Conservation (phyloP, 768 basidiomycete genomes). For the Coprinellus micaceus region DNA sequence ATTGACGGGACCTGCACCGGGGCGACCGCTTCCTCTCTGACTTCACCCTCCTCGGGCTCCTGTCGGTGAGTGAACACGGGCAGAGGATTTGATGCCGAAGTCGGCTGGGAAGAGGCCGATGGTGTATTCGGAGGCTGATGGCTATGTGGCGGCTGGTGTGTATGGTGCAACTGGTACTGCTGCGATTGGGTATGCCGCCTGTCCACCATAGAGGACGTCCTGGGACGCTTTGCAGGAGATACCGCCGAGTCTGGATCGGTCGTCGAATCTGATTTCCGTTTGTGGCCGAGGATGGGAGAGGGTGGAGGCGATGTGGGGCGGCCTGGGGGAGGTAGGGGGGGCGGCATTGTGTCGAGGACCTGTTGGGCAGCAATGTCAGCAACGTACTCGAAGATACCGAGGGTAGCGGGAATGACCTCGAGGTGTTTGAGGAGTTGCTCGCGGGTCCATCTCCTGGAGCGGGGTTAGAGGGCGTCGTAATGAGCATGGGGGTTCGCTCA, state of each 20-base stretch:
- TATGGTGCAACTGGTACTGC: conserved; percentile 22
- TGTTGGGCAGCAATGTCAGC: conserved; percentile 45
- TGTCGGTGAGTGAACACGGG: conserved; percentile 26
- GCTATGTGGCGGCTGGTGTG: conserved; percentile 21
- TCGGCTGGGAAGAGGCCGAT: conserved; percentile 19
- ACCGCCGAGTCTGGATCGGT: conserved; percentile 32
- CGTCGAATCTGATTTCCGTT: conserved; percentile 44
- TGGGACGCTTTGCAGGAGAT: conserved; percentile 38
- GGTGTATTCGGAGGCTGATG: conserved; percentile 24
- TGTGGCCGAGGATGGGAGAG: conserved; percentile 43
- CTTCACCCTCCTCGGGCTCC: conserved; percentile 56
- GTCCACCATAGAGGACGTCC: conserved; percentile 32
- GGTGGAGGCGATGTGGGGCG: conserved; percentile 48
- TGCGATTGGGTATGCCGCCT: conserved; percentile 22
- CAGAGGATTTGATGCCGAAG: conserved; percentile 20
- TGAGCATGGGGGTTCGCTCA: conserved; percentile 18
- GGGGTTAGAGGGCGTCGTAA: conserved; percentile 18
- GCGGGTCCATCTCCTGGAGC: conserved; percentile 45
- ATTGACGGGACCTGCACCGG: conserved; percentile 21
- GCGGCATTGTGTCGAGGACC: conserved; percentile 38
- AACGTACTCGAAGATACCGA: too few relatives aligned
- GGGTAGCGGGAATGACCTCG: conserved; percentile 43
- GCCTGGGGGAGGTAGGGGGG: conserved; percentile 47
- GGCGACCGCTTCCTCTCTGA: conserved; percentile 37
- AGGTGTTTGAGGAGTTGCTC: conserved; percentile 48